Evolutionary conservation across 23 red algal genomes (phyloP), one percentile per base, ranked within the genome.

Genomic region (Cyanidium caldarium): DNA sequence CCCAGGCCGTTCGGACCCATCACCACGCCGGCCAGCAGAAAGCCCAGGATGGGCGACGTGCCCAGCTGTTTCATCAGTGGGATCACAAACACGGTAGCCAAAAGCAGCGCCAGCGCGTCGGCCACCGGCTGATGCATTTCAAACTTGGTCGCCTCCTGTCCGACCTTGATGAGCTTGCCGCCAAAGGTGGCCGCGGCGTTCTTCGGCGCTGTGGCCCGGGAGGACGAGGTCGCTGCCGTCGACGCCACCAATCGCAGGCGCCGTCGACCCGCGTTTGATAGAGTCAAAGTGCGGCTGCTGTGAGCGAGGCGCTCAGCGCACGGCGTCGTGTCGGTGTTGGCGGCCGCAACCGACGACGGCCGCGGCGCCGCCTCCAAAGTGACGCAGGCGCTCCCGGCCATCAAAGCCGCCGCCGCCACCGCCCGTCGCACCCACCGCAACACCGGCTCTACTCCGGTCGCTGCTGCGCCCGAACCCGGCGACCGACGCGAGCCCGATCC

Each of bases 21-120:
- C 42, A 86, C 82, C 25, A 98, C 76, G 35, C 92, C 92, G 1
- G 92, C 85, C 12, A 83, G 73, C 1, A 98, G 66, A 39, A 98
- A 98, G 34, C 92, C 92, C 46, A 98, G 44, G 69, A 98, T 89
- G 30, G 92, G 92, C 1, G 92, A 98, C 16, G 80, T 86, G 26
- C 78, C 76, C 33, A 98, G 65, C 21, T 73, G 75, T 15, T 75
- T 56, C 51, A 87, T 72, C 3, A 98, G n/a, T 17, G 92, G 92
- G 40, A 98, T 81, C 38, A 98, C 87, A 36, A 89, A 33, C 16
- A 98, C 85, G 38, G 92, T 98, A 29, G 83, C 72, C 17, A 84
- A 34, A 5, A 98, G 65, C 16, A 98, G 51, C 46, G 85, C 72
- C 0, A 98, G 68, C 0, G 92, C 79, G 51, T 98, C 92, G 31